Conservation (phyloP, 805 yeast species). For the Sugiyamaella marilandica region DNA sequence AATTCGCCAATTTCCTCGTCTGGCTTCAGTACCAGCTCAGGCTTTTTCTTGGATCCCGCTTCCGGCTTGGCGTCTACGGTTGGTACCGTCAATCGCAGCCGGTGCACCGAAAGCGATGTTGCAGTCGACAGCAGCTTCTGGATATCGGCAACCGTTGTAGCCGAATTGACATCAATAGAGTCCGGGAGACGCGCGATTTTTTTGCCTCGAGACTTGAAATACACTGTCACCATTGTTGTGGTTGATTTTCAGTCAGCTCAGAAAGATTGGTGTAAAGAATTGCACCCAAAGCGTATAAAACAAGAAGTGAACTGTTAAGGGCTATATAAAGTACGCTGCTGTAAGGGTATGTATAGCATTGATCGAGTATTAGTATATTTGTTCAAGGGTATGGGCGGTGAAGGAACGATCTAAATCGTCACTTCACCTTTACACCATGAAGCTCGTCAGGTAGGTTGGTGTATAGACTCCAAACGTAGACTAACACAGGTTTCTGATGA, state of each 20-base stretch:
- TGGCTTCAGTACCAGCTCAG: slow-evolving; percentile 40
- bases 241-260: neutral
- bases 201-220: slow-evolving; percentile 25
- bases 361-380: too few relatives aligned
- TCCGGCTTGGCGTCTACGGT: slow-evolving; percentile 28
- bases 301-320: neutral
- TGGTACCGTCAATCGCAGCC: slow-evolving; percentile 53
- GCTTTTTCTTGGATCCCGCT: slow-evolving; percentile 32
- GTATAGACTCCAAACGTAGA: neutral
- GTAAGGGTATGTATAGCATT: neutral
- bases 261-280: neutral
- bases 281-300: neutral
- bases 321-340: neutral
- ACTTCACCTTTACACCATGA: slow-evolving; percentile 38
- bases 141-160: slow-evolving; percentile 42
- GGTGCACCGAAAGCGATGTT: slow-evolving; percentile 43
- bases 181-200: slow-evolving; percentile 26
- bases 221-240: slow-evolving; percentile 16
- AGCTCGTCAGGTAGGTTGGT: slow-evolving; percentile 48
- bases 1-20: slow-evolving; percentile 44
- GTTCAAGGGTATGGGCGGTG: slow-evolving; percentile 1
- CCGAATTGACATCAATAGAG: slow-evolving; percentile 29
- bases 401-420: neutral
- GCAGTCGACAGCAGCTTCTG: slow-evolving; percentile 40
- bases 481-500: slow-evolving; percentile 60